Conservation (phyloP, 73 alveolate species). For the Paraurostyla sp. region DNA sequence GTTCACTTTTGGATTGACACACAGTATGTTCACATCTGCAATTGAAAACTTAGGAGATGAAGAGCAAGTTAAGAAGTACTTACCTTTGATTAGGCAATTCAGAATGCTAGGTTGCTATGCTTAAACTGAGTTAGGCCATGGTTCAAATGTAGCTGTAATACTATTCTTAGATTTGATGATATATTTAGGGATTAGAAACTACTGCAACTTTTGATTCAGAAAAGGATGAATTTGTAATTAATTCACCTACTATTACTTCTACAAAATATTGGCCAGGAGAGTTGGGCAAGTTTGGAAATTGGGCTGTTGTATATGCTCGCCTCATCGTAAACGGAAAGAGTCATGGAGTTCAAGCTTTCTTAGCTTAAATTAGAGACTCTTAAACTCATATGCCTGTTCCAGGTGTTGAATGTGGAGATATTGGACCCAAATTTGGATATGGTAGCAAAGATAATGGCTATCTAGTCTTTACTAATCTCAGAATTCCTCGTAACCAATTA, state of each 20-base stretch:
- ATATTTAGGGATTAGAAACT: slow-evolving; percentile 21
- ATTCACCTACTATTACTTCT: slow-evolving; percentile 71
- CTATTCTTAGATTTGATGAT: not conserved
- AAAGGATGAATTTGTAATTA: slow-evolving; percentile 39
- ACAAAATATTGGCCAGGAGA: slow-evolving; percentile 86
- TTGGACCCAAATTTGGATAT: slow-evolving; percentile 94
- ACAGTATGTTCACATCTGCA: slow-evolving; percentile 45
- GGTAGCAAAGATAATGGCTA: slow-evolving; percentile 89
- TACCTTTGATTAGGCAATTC: slow-evolving; percentile 20
- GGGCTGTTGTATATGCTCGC: slow-evolving; percentile 77
- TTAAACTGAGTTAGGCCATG: slow-evolving; percentile 92
- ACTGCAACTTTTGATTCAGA: slow-evolving; percentile 39
- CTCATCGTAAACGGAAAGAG: slow-evolving; percentile 70
- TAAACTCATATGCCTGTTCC: slow-evolving; percentile 81
- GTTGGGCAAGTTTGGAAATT: slow-evolving; percentile 66
- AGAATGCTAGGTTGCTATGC: slow-evolving; percentile 81
- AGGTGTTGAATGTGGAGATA: slow-evolving; percentile 93
- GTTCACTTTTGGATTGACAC: not conserved
- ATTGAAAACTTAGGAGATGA: slow-evolving; percentile 64
- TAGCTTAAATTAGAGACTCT: slow-evolving; percentile 84
- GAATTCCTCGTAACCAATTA: slow-evolving; percentile 88
- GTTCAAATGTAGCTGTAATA: slow-evolving; percentile 70
- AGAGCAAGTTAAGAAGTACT: slow-evolving; percentile 62
- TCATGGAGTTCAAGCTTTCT: slow-evolving; percentile 87
- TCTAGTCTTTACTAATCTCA: slow-evolving; percentile 74